These are phyloP conservation scores for Colletotrichum gigasporum DNA, from an alignment of 2,329 filamentous ascomycete species.

Conservation along the genomic window DNA sequence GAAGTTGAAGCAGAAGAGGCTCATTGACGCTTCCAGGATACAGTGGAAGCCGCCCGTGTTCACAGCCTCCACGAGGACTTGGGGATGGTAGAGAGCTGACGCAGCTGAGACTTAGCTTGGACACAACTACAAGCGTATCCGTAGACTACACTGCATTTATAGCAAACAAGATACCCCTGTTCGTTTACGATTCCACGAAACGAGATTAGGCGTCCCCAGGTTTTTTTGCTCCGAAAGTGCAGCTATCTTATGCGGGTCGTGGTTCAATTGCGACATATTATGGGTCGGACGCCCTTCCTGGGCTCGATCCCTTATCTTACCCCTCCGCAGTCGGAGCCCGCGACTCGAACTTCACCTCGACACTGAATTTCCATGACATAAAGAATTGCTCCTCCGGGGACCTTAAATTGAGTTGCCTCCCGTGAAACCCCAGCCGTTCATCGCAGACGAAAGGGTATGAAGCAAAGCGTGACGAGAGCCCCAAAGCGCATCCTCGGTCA, in stretches of 20 bases:
- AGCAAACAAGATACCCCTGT: slow-evolving; percentile 25
- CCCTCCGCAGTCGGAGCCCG: slow-evolving; percentile 25
- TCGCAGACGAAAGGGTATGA: background rate
- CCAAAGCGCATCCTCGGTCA: background rate
- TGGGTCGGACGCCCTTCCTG: slow-evolving; percentile 5
- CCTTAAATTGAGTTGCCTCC: background rate
- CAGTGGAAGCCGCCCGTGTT: slow-evolving; percentile 98
- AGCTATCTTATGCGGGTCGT: background rate
- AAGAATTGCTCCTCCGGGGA: background rate
- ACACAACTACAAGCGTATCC: background rate
- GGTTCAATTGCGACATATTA: background rate
- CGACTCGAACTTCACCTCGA: slow-evolving; percentile 8
- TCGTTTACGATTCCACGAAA: background rate
- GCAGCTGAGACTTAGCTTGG: too few species aligned
- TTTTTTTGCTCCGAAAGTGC: too few species aligned
- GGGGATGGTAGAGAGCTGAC: slow-evolving; percentile 79
- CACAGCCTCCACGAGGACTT: slow-evolving; percentile 87
- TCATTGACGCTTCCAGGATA: slow-evolving; percentile 81
- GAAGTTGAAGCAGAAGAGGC: slow-evolving; percentile 78
- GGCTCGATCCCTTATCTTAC: background rate
- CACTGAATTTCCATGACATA: background rate
- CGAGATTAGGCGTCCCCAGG: too few species aligned
- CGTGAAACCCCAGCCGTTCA: background rate
- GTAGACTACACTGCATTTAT: slow-evolving; percentile 8
- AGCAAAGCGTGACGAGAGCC: background rate